Evolutionary conservation across 495 filamentous ascomycete species (phyloP).

Genomic region (Penicillium mononematosum): DNA sequence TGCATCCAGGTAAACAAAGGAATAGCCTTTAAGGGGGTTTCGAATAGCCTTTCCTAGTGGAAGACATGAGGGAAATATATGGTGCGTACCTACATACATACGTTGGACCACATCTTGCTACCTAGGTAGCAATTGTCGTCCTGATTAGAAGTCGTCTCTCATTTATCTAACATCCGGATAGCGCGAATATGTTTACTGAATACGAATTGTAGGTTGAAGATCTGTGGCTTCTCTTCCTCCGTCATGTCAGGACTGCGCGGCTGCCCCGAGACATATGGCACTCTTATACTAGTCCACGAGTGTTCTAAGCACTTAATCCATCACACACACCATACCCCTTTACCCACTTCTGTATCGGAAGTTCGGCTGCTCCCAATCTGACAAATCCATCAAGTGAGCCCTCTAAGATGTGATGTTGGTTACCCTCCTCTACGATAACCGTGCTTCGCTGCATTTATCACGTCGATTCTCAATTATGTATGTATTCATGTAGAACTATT

Average conservation of each 20-base stretch:
- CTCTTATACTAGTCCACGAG: background rate
- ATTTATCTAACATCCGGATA: background rate
- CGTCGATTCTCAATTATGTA: background rate
- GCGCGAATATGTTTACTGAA: background rate
- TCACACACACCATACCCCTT: no score
- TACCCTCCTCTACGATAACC: background rate
- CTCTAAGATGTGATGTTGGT: background rate
- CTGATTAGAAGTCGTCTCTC: no score
- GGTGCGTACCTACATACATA: background rate
- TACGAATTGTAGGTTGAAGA: background rate
- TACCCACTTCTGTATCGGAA: background rate
- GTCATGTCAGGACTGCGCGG: background rate
- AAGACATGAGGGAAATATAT: background rate
- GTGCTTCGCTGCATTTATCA: background rate
- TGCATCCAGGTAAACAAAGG: no score
- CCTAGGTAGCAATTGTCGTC: no score
- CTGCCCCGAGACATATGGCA: background rate
- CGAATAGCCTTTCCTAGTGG: no score
- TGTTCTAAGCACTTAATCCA: background rate
- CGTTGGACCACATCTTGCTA: no score
- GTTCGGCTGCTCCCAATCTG: background rate
- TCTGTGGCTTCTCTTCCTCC: background rate
- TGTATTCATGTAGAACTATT: no score
- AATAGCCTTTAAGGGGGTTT: no score
- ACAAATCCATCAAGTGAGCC: background rate